phyloP scores from a whole-genome alignment of 1,284 basidiomycete species.

The Ceratobasidium sp. region DNA sequence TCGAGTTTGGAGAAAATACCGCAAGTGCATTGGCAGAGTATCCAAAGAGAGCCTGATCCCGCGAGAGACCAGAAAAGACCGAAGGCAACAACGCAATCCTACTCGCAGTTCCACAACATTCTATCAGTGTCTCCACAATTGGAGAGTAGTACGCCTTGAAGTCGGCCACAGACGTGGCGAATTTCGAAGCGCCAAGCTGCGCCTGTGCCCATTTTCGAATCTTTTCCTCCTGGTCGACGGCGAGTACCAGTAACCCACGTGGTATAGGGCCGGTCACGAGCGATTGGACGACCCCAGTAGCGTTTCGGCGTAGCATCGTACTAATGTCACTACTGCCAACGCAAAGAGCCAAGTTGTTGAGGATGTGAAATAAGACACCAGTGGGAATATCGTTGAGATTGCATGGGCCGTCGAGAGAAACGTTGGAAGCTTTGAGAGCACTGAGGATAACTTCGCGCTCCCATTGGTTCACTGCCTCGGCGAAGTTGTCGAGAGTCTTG shows the following conservation, averaged over 20 bases:
- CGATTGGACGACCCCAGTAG: slow-evolving; percentile 59
- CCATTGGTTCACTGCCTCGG: slow-evolving; percentile 75
- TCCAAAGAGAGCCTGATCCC: slow-evolving; percentile 56
- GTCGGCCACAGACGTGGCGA: slow-evolving; percentile 35
- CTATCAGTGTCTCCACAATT: slow-evolving; percentile 6
- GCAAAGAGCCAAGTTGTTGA: slow-evolving; percentile 71
- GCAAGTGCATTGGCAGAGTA: neutral
- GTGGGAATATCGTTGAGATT: slow-evolving; percentile 62
- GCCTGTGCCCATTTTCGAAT: slow-evolving; percentile 72
- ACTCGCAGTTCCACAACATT: neutral
- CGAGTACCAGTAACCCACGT: slow-evolving; percentile 71
- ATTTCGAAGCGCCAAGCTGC: slow-evolving; percentile 51
- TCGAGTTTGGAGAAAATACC: neutral
- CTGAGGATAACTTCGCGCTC: slow-evolving; percentile 68
- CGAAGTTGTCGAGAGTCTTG: slow-evolving; percentile 68
- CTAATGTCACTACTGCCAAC: slow-evolving; percentile 68
- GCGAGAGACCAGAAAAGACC: neutral
- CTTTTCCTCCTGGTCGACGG: slow-evolving; percentile 64
- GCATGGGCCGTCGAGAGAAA: slow-evolving; percentile 52
- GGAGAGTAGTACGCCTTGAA: slow-evolving; percentile 42
- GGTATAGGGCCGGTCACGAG: slow-evolving; percentile 72
- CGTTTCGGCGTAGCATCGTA: slow-evolving; percentile 61
- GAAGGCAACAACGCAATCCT: neutral
- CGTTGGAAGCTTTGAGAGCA: slow-evolving; percentile 60
- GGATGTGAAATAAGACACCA: slow-evolving; percentile 72